Percentiles rank a stretch among this genome's conserved stretches.
Evolutionary conservation across 305 asterid species (phyloP).

Genomic region (Solanum hybrid): DNA sequence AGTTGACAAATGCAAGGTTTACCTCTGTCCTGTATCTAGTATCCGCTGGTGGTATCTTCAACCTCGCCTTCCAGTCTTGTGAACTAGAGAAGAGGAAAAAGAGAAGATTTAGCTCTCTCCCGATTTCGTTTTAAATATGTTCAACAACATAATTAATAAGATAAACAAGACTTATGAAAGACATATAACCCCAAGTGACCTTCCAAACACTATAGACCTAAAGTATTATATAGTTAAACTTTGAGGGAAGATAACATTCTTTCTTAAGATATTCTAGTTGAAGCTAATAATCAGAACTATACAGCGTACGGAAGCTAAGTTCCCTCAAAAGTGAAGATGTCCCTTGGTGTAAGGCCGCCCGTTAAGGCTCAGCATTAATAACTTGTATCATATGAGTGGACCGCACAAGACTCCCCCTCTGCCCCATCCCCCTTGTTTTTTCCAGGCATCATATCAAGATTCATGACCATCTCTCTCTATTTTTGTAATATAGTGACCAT

Average conservation of each 20-base stretch:
- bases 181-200: background rate
- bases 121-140: background rate
- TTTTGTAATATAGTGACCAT: background rate
- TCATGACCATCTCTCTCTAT: background rate
- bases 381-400: background rate
- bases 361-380: background rate
- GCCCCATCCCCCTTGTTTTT: background rate
- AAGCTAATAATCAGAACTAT: background rate
- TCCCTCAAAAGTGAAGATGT: background rate
- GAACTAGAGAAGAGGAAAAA: constrained; percentile 5
- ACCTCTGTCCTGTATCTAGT: constrained; percentile 21
- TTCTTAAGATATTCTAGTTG: background rate
- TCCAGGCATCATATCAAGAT: background rate
- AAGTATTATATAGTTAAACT: background rate
- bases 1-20: background rate
- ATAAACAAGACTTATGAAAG: background rate
- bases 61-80: constrained; percentile 17
- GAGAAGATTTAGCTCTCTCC: constrained; percentile 1
- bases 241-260: background rate
- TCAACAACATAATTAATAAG: background rate
- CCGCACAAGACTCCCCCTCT: background rate
- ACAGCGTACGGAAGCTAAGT: background rate
- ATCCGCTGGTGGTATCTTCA: constrained; percentile 15
- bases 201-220: background rate
- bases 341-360: background rate